phyloP scores from a whole-genome alignment of 2,329 filamentous ascomycete species.

The Phyllosticta citriasiana region DNA sequence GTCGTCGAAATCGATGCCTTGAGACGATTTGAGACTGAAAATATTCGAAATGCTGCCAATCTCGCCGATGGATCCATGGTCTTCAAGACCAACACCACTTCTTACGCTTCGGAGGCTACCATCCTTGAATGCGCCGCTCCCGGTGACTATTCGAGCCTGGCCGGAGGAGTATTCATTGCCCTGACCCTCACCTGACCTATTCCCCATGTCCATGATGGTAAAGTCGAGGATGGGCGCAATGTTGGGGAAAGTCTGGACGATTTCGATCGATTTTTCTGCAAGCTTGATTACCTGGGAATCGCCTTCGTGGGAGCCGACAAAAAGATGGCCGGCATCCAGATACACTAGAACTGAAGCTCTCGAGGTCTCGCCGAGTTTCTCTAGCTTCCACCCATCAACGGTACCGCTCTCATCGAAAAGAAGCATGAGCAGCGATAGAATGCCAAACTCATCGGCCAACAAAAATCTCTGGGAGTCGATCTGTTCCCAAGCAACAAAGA shows the following conservation, averaged over 20 bases:
- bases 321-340: conserved; percentile 61
- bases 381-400: conserved; percentile 63
- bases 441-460: conserved; percentile 86
- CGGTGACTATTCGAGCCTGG: conserved; percentile 85
- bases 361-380: conserved; percentile 58
- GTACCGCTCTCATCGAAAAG: conserved; percentile 49
- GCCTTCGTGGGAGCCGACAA: conserved; percentile 85
- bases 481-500: conserved; percentile 87
- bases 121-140: conserved; percentile 81
- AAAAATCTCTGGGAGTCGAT: conserved; percentile 75
- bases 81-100: conserved; percentile 87
- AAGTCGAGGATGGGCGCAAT: conserved; percentile 92
- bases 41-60: conserved; percentile 64
- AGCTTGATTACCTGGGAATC: conserved; percentile 76
- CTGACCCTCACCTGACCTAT: conserved; percentile 65
- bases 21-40: conserved; percentile 54
- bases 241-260: conserved; percentile 70
- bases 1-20: conserved; percentile 46
- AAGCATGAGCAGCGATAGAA: conserved; percentile 75
- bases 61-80: conserved; percentile 71
- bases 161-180: conserved; percentile 91
- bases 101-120: conserved; percentile 82
- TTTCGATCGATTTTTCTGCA: conserved; percentile 48
- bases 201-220: conserved; percentile 91
- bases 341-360: conserved; percentile 72